A percentile compares a stretch with the other conserved stretches of the same genome.
phyloP scores from a whole-genome alignment of 305 asterid species.

The Plantago coronopus region DNA sequence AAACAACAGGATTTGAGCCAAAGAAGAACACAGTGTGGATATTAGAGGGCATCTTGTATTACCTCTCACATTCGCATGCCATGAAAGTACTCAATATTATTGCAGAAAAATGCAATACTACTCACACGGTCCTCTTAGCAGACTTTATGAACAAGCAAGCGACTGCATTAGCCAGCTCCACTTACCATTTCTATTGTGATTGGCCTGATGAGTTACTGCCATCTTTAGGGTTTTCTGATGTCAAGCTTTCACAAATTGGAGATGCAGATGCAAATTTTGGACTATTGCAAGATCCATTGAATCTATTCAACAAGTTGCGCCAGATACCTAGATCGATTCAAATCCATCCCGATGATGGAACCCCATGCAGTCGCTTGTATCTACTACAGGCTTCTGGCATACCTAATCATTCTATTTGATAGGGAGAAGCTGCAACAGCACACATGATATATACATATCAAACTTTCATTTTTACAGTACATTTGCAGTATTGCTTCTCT shows the following conservation, averaged over 20 bases:
- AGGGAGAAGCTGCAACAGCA: constrained; percentile 22
- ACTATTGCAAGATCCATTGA: constrained; percentile 66
- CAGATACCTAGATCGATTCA: constrained; percentile 73
- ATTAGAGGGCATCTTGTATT: constrained; percentile 82
- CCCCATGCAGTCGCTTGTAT: constrained; percentile 81
- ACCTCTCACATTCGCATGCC: constrained; percentile 66
- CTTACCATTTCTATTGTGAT: constrained; percentile 74
- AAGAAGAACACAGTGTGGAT: constrained; percentile 74
- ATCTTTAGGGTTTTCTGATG: constrained; percentile 74
- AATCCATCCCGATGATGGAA: constrained; percentile 83
- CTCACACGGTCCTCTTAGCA: constrained; percentile 76
- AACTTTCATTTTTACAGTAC: constrained; percentile 22
- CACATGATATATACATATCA: constrained; percentile 23
- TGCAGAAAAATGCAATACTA: constrained; percentile 57
- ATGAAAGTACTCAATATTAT: constrained; percentile 65
- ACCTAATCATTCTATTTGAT: constrained; percentile 40
- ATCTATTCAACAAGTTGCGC: constrained; percentile 73
- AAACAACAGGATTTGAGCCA: constrained; percentile 63
- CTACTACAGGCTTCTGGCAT: constrained; percentile 80
- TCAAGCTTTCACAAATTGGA: constrained; percentile 82
- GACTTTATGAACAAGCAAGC: constrained; percentile 97
- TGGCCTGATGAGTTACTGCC: constrained; percentile 91
- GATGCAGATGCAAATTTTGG: constrained; percentile 98
- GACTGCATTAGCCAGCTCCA: constrained; percentile 62
- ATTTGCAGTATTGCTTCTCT: constrained; percentile 25